Percentiles rank a stretch among this genome's conserved stretches.
Conservation (phyloP, 2,329 filamentous ascomycete species). For the Hypoxylon sp. region DNA sequence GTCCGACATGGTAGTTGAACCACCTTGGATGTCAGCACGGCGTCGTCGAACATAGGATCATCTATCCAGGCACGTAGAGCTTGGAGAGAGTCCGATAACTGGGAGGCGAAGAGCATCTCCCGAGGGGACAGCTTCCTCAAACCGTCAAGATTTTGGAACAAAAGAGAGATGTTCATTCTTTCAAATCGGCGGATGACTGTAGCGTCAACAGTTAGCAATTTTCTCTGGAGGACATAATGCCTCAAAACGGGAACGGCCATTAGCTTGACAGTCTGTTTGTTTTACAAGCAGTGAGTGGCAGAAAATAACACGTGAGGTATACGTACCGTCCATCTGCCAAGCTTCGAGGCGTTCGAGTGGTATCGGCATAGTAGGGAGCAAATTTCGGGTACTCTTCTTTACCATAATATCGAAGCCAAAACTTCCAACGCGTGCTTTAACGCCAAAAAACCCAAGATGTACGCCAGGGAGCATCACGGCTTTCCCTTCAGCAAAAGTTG, state of each 20-base stretch:
- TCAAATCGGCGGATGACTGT: conserved; percentile 66
- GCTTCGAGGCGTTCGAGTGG: conserved; percentile 67
- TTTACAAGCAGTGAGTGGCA: not conserved
- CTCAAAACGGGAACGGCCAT: not conserved
- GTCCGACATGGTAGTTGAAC: conserved; percentile 58
- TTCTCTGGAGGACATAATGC: not conserved
- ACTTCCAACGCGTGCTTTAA: conserved; percentile 65
- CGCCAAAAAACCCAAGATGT: conserved; percentile 71
- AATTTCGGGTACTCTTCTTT: conserved; percentile 67
- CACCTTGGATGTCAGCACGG: conserved; percentile 58
- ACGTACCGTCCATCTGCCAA: conserved; percentile 64
- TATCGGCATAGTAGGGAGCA: conserved; percentile 72
- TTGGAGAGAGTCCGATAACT: conserved; percentile 60
- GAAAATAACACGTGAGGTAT: not conserved
- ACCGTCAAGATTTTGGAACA: conserved; percentile 58
- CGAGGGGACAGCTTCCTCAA: conserved; percentile 57
- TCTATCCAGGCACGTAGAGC: conserved; percentile 57
- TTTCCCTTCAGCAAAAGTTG: conserved; percentile 66
- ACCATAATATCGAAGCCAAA: conserved; percentile 76
- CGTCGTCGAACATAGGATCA: conserved; percentile 60
- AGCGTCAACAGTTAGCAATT: conserved; percentile 22
- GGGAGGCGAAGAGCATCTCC: conserved; percentile 62
- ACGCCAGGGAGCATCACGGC: conserved; percentile 67
- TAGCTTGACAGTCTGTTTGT: not conserved
- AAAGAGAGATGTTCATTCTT: conserved; percentile 58